phyloP scores from a whole-genome alignment of 148 eudicot species.

The Cornus kousa region DNA sequence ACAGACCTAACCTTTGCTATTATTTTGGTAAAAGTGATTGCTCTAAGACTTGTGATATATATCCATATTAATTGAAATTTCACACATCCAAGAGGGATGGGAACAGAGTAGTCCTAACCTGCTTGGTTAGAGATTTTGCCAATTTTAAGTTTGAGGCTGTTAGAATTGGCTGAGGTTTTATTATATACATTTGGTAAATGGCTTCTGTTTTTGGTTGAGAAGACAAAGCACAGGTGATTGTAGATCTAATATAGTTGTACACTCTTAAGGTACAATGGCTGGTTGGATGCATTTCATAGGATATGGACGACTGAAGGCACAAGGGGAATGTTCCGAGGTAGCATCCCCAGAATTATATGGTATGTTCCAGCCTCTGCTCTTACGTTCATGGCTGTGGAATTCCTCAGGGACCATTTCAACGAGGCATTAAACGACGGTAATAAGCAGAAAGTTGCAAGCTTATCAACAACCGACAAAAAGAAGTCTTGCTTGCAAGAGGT shows the following conservation, averaged over 20 bases:
- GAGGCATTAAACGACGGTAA: conserved; percentile 18
- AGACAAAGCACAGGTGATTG: not conserved
- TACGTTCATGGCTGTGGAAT: conserved; percentile 91
- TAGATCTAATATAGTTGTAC: not conserved
- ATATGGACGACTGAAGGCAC: conserved; percentile 76
- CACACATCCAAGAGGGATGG: not conserved
- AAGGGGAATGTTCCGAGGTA: conserved; percentile 73
- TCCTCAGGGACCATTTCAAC: conserved; percentile 68
- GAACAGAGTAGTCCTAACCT: not conserved
- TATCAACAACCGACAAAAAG: conserved; percentile 49
- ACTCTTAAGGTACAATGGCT: conserved; percentile 72
- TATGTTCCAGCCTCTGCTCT: conserved; percentile 91
- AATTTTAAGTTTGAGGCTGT: too few species aligned
- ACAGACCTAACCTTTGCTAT: too few species aligned
- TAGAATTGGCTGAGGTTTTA: not conserved
- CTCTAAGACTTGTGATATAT: too few species aligned
- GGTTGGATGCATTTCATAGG: conserved; percentile 66
- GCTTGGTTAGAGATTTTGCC: not conserved
- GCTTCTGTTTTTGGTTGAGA: not conserved
- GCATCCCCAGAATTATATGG: conserved; percentile 83
- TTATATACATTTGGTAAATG: not conserved
- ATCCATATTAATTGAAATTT: not conserved
- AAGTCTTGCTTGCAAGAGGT: conserved; percentile 46
- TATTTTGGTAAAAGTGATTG: too few species aligned
- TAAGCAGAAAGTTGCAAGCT: conserved; percentile 37